Base-by-base conservation (phyloP, 2,329 filamentous ascomycete genomes). In the Epichloe bromicola region DNA sequence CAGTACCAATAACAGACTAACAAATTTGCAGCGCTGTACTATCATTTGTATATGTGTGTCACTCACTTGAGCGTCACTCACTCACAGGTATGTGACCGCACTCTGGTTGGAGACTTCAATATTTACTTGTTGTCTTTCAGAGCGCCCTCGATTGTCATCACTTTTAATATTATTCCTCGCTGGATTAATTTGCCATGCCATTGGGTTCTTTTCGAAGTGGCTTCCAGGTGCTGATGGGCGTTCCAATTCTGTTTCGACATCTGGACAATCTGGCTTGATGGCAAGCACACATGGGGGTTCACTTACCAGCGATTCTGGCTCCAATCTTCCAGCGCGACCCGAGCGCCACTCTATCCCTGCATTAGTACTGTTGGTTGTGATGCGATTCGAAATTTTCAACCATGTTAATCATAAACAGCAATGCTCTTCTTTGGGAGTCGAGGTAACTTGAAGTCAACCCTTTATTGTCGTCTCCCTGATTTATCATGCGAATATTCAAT, bases 381-480 rank as follows among this genome's bases (percentile, higher is more conserved):
- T 74, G 8, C 70, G 77, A 4, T 58, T 79, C 15, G 73, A 77
- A 53, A 59, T 74, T 2, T 71, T 74, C 37, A 68, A 75, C 48
- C 64, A 61, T 34, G 69, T 76, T 1, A 67, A 72, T 14, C 61
- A 63, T 26, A 67, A 73, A 52, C 68, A 75, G 37, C 75, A 79
- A 60, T 80, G 77, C 57, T 67, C 74, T 6, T 65, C 61, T 12
- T 64, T 70, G 19, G 75, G 75, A 3, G 56, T 79, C 15, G 74
- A 79, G 68, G 75, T 67, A 55, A 53, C 19, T 38, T 23, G 17
- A 34, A 33, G 30, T 14, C 11, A 14, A 39, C 33, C 36, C 14
- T 46, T 33, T 33, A 26, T 30, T 12, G 2, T n/a, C 10, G 14
- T n/a, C 8, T 46, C 30, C 23, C 12, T 14, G 8, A 5, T 38